A percentile compares a stretch with the other conserved stretches of the same genome.
These are phyloP conservation scores for Candida pseudoglaebosa DNA, from an alignment of 805 yeast genomes.

Conservation along the genomic window DNA sequence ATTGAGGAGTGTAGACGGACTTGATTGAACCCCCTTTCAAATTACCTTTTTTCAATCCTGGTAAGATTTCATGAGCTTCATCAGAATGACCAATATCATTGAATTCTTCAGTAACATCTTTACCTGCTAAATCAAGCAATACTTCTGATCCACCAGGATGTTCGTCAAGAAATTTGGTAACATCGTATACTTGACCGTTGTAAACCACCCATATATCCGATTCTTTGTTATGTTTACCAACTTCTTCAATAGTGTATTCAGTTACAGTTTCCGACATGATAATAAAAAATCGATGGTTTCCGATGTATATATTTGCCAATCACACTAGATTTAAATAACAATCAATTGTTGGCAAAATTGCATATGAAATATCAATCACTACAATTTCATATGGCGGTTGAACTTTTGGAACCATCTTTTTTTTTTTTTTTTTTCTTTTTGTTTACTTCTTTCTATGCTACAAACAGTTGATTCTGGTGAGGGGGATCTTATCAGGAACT, in stretches of 20 bases:
- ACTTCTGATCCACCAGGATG: slow-evolving; percentile 41
- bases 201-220: slow-evolving; percentile 35
- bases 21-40: slow-evolving; percentile 54
- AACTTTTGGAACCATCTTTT: too few relatives aligned
- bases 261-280: slow-evolving; percentile 2
- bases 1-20: slow-evolving; percentile 8
- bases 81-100: slow-evolving; percentile 91
- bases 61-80: slow-evolving; percentile 75
- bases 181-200: slow-evolving; percentile 36
- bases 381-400: too few relatives aligned
- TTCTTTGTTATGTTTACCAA: slow-evolving; percentile 26
- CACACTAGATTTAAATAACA: too few relatives aligned
- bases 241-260: slow-evolving; percentile 48
- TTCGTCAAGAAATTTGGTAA: slow-evolving; percentile 33
- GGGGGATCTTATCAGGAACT: too few relatives aligned
- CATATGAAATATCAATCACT: not conserved
- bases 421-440: too few relatives aligned
- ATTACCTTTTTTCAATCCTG: slow-evolving; percentile 64
- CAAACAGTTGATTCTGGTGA: too few relatives aligned
- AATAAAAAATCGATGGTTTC: not conserved
- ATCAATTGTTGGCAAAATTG: not conserved
- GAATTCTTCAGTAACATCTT: slow-evolving; percentile 36
- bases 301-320: too few relatives aligned
- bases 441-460: too few relatives aligned
- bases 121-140: slow-evolving; percentile 33